Evolutionary conservation across 176 grass and related monocot species (phyloP).

Genomic region (Lolium multiflorum): DNA sequence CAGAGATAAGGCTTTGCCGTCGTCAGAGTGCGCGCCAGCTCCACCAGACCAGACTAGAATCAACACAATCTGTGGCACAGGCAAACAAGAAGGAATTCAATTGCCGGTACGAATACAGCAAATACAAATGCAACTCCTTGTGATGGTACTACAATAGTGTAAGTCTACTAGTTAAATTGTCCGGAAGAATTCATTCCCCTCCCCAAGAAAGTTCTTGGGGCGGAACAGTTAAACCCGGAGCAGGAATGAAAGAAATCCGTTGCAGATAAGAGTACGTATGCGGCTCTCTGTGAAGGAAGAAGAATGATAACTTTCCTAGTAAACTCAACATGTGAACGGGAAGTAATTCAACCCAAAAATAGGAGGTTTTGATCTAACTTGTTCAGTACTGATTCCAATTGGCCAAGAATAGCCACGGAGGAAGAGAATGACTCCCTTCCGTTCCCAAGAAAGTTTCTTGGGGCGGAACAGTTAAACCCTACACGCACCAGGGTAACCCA

Average conservation of each 20-base stretch:
- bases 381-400: no score
- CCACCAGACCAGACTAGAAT: slow-evolving; percentile 60
- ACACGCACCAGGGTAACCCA: background rate
- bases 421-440: background rate
- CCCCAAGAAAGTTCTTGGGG: no score
- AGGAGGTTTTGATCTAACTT: slow-evolving; percentile 7
- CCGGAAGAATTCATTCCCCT: no score
- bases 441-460: background rate
- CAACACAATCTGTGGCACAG: slow-evolving; percentile 69
- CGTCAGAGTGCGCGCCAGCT: slow-evolving; percentile 46
- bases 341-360: background rate
- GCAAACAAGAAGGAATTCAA: slow-evolving; percentile 1
- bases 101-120: background rate
- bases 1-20: slow-evolving; percentile 39
- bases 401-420: slow-evolving; percentile 41
- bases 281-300: no score
- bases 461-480: slow-evolving; percentile 49
- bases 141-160: no score
- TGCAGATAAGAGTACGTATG: no score
- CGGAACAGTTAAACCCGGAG: no score
- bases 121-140: background rate
- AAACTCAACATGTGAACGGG: background rate
- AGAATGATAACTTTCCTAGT: no score
- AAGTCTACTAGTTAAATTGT: no score
- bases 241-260: no score